phyloP scores from a whole-genome alignment of 805 yeast genomes.

The Wickerhamiella sergipiensis region DNA sequence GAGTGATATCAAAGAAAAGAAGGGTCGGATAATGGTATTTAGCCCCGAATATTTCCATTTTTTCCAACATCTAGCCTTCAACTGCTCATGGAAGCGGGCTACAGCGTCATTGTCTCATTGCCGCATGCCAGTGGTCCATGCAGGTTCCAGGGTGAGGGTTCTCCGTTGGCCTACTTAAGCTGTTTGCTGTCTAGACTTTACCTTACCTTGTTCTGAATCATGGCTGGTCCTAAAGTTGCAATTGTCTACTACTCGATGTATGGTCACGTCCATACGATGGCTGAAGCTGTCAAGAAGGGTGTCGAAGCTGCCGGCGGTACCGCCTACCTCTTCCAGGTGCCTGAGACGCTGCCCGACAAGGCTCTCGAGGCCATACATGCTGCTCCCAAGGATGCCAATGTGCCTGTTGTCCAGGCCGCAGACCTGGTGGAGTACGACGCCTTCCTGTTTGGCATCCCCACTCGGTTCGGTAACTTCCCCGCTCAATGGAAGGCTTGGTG shows the following conservation, averaged over 20 bases:
- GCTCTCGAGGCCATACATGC: conserved; percentile 54
- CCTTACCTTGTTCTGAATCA: conserved; percentile 2
- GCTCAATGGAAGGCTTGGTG: conserved; percentile 66
- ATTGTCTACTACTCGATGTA: conserved; percentile 70
- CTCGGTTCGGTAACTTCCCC: conserved; percentile 64
- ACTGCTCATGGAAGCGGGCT: too few relatives aligned
- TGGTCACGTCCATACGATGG: conserved; percentile 61
- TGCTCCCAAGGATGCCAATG: conserved; percentile 29
- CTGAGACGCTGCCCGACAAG: conserved; percentile 59
- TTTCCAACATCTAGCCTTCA: too few relatives aligned
- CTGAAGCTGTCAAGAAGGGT: conserved; percentile 57
- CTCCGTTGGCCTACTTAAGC: not conserved
- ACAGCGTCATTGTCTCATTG: too few relatives aligned
- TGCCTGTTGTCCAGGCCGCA: conserved; percentile 45
- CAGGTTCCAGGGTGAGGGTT: not conserved
- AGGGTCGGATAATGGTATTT: too few relatives aligned
- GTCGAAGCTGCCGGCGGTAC: conserved; percentile 53
- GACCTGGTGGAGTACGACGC: conserved; percentile 54
- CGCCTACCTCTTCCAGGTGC: conserved; percentile 65
- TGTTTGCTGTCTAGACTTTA: not conserved
- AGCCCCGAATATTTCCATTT: too few relatives aligned
- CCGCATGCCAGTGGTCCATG: not conserved
- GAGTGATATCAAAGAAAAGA: too few relatives aligned
- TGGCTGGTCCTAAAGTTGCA: conserved; percentile 40
- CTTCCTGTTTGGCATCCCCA: conserved; percentile 65